phyloP scores from a whole-genome alignment of 2,329 filamentous ascomycete species.

The Taxawa tesnikishii region DNA sequence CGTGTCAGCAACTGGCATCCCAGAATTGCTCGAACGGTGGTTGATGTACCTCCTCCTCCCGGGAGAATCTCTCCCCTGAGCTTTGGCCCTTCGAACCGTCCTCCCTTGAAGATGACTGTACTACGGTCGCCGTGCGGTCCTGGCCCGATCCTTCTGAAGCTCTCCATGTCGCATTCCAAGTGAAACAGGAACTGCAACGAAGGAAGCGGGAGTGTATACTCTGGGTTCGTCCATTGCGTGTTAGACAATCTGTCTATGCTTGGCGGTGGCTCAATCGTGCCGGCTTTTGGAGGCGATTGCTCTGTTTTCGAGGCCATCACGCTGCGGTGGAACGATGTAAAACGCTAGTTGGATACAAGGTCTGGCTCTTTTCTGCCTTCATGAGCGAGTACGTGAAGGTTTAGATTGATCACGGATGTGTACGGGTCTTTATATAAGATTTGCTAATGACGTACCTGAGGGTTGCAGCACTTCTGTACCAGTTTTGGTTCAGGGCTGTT shows the following conservation, averaged over 20 bases:
- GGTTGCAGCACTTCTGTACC: too few species aligned
- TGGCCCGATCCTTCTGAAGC: slow-evolving; percentile 11
- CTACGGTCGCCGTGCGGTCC: slow-evolving; percentile 12
- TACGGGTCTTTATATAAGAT: too few species aligned
- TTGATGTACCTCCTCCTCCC: slow-evolving; percentile 11
- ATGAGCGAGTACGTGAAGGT: too few species aligned
- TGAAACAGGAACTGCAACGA: slow-evolving; percentile 13
- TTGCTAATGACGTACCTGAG: too few species aligned
- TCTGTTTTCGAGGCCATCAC: too few species aligned
- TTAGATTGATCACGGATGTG: too few species aligned
- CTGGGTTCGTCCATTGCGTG: slow-evolving; percentile 13
- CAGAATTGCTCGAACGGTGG: slow-evolving; percentile 1
- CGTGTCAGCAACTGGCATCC: not conserved
- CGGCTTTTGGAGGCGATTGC: slow-evolving; percentile 2
- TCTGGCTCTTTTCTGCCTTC: too few species aligned
- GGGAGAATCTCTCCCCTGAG: slow-evolving; percentile 12
- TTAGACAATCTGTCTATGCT: slow-evolving; percentile 9
- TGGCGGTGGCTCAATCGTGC: slow-evolving; percentile 4
- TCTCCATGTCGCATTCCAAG: slow-evolving; percentile 14
- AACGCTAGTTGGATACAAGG: too few species aligned
- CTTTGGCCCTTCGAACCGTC: slow-evolving; percentile 12
- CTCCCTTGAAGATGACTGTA: slow-evolving; percentile 15
- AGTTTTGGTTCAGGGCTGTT: too few species aligned
- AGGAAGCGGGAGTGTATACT: slow-evolving; percentile 12
- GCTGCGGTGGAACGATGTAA: too few species aligned